These are phyloP conservation scores for Astragalus glycyphyllos DNA, from an alignment of 306 rosid genomes.

Conservation along the genomic window DNA sequence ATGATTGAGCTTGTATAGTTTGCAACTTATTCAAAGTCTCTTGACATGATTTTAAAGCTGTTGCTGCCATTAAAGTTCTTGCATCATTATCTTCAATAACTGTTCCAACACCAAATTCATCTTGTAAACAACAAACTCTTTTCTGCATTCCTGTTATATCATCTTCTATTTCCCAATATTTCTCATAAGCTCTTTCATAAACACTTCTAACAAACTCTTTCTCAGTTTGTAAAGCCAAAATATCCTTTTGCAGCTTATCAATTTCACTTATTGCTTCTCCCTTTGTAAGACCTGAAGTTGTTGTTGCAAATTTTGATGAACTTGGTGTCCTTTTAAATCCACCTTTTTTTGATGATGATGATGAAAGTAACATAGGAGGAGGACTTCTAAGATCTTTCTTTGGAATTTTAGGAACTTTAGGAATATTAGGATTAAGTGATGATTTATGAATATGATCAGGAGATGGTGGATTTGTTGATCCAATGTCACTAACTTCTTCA, in stretches of 20 bases:
- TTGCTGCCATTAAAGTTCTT: conserved; percentile 77
- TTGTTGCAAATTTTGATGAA: conserved; percentile 37
- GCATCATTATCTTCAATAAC: conserved; percentile 81
- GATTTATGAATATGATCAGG: conserved; percentile 27
- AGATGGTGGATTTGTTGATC: conserved; percentile 44
- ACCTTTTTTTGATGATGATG: conserved; percentile 61
- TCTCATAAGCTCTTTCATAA: conserved; percentile 68
- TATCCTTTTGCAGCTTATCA: conserved; percentile 78
- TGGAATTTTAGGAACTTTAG: conserved; percentile 59
- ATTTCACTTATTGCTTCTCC: conserved; percentile 66
- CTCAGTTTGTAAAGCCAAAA: conserved; percentile 78
- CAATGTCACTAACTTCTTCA: conserved; percentile 51
- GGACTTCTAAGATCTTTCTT: conserved; percentile 59
- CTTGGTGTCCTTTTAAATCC: conserved; percentile 42
- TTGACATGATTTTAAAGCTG: conserved; percentile 81
- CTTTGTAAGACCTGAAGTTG: conserved; percentile 61
- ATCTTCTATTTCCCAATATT: conserved; percentile 80
- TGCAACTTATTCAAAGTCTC: conserved; percentile 64
- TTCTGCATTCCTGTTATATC: conserved; percentile 66
- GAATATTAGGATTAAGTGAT: conserved; percentile 18
- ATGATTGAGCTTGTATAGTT: conserved; percentile 60
- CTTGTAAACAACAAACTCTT: conserved; percentile 68
- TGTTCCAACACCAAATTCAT: conserved; percentile 76
- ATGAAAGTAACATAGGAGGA: conserved; percentile 58
- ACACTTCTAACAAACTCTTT: conserved; percentile 94